Percentiles rank a stretch among this genome's conserved stretches.
phyloP scores from a whole-genome alignment of 1,284 basidiomycete species.

The Pterulicium gracile region DNA sequence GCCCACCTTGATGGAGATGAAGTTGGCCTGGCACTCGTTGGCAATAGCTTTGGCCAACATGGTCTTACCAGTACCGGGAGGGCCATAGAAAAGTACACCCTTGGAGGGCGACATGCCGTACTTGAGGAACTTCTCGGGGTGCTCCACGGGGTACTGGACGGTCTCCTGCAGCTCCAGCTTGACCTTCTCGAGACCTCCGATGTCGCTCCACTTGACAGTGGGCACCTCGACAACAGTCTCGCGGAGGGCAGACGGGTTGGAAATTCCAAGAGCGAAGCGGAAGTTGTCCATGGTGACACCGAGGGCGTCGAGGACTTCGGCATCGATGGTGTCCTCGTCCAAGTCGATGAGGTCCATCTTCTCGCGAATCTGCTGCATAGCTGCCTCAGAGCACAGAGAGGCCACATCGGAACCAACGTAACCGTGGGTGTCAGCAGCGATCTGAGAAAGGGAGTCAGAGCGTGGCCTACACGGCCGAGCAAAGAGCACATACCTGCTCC shows the following conservation, averaged over 20 bases:
- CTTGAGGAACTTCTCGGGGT: conserved; percentile 99
- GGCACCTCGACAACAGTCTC: conserved; percentile 93
- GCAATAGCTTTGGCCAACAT: conserved; percentile 95
- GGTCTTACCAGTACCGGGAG: conserved; percentile 96
- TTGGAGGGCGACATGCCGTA: conserved; percentile 99
- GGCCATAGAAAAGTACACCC: conserved; percentile 96
- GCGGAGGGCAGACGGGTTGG: conserved; percentile 93
- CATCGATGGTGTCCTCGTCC: conserved; percentile 92
- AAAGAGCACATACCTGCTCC: conserved; percentile 59
- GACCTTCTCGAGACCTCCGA: conserved; percentile 99
- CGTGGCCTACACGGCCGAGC: background rate
- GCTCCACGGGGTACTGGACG: conserved; percentile 98
- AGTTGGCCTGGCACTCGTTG: conserved; percentile 99
- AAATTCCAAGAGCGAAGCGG: conserved; percentile 89
- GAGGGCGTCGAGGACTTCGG: conserved; percentile 91
- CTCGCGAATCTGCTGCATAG: conserved; percentile 98
- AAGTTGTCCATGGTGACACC: conserved; percentile 99
- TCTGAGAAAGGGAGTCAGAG: conserved; percentile 31
- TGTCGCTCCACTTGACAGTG: conserved; percentile 91
- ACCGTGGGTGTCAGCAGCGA: conserved; percentile 97
- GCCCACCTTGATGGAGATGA: conserved; percentile 83
- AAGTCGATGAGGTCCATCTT: conserved; percentile 96
- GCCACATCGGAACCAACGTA: conserved; percentile 98
- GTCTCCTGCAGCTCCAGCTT: conserved; percentile 99
- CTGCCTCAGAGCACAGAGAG: conserved; percentile 92